Conservation (phyloP, 352 stramenopile genomes). For the Globisporangium splendens region DNA sequence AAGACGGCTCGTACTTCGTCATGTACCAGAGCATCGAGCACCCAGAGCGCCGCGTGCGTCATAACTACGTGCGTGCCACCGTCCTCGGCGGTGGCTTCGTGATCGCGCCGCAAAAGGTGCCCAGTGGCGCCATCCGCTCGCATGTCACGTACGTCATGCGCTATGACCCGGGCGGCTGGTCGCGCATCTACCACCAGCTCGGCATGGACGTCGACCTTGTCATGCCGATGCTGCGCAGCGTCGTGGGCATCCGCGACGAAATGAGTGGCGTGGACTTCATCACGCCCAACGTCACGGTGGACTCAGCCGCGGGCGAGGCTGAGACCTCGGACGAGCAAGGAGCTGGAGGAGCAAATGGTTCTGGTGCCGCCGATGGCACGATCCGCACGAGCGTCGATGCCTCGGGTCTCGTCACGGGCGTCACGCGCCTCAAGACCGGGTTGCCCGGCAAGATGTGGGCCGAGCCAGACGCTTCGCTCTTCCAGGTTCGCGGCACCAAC, state of each 20-base stretch:
- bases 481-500: conserved; percentile 83
- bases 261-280: conserved; percentile 83
- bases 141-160: conserved; percentile 80
- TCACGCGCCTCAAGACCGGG: conserved; percentile 66
- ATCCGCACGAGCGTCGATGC: conserved; percentile 55
- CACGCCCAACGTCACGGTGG: conserved; percentile 78
- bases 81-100: conserved; percentile 80
- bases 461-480: conserved; percentile 76
- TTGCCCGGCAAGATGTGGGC: conserved; percentile 82
- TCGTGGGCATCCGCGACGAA: conserved; percentile 84
- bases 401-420: conserved; percentile 54
- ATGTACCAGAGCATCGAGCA: conserved; percentile 90
- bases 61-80: conserved; percentile 84
- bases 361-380: conserved; percentile 13
- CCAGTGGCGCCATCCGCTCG: conserved; percentile 71
- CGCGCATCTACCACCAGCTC: conserved; percentile 83
- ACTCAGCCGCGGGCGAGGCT: conserved; percentile 9
- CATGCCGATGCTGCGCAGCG: conserved; percentile 81
- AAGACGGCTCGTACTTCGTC: conserved; percentile 88
- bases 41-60: conserved; percentile 78
- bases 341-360: conserved; percentile 7
- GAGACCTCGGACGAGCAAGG: conserved; percentile 1
- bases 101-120: conserved; percentile 80
- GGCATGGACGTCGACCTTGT: conserved; percentile 86
- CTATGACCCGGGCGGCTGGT: conserved; percentile 80